Evolutionary conservation across 768 basidiomycete genomes (phyloP).

Genomic region (Daedaleopsis nitida): DNA sequence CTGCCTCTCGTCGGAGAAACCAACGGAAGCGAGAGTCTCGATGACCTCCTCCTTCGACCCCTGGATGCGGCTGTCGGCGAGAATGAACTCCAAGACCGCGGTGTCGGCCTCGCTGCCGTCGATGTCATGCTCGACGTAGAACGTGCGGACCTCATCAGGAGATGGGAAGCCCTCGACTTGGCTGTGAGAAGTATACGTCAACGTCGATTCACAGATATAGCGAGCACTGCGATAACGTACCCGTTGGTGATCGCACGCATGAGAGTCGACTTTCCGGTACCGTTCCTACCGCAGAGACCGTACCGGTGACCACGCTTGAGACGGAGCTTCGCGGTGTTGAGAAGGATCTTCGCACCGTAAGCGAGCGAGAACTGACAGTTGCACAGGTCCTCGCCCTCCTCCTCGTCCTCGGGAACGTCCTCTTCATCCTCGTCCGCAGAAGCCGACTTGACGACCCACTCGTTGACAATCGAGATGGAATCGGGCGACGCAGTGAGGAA

Average conservation of each 20-base stretch:
- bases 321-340: conserved; percentile 95
- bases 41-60: conserved; percentile 70
- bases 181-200: conserved; percentile 36
- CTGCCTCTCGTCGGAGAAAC: conserved; percentile 89
- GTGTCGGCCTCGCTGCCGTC: conserved; percentile 94
- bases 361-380: conserved; percentile 99
- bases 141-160: conserved; percentile 95
- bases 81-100: conserved; percentile 86
- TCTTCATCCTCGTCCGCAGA: conserved; percentile 71
- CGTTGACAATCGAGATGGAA: conserved; percentile 65
- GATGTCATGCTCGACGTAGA: conserved; percentile 99
- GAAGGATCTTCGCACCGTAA: conserved; percentile 97
- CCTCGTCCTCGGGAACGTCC: conserved; percentile 81
- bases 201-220: conserved; percentile 25
- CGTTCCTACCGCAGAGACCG: conserved; percentile 98
- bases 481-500: conserved; percentile 69
- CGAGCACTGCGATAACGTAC: conserved; percentile 31
- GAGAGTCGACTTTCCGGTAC: conserved; percentile 95
- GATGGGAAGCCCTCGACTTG: conserved; percentile 99
- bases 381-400: conserved; percentile 98
- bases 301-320: conserved; percentile 99
- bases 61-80: conserved; percentile 80
- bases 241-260: conserved; percentile 94
- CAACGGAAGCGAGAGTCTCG: conserved; percentile 85
- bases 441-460: conserved; percentile 91